Evolutionary conservation across 331 rosid species (phyloP).

Genomic region (Malus hybrid): DNA sequence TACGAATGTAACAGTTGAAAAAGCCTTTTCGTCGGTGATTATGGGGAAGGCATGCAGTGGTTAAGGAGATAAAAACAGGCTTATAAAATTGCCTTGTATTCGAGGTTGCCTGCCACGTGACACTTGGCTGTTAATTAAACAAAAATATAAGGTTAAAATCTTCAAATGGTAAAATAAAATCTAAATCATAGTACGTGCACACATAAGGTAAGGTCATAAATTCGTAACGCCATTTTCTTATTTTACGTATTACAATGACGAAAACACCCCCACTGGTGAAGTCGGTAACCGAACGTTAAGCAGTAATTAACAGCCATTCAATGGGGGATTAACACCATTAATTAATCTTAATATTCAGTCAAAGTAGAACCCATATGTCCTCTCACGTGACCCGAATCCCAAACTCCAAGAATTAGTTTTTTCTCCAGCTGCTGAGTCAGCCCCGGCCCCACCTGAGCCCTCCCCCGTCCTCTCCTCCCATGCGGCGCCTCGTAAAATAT

Average conservation of each 20-base stretch:
- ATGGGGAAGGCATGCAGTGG: slow-evolving; percentile 2
- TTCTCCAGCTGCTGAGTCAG: slow-evolving; percentile 16
- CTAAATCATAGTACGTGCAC: not conserved
- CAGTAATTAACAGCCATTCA: slow-evolving; percentile 3
- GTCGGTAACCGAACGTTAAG: not conserved
- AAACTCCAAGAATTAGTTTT: slow-evolving; percentile 6
- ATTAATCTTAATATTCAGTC: slow-evolving; percentile 29
- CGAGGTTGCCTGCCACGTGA: slow-evolving; percentile 46
- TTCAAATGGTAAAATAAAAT: slow-evolving; percentile 1
- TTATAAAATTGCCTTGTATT: slow-evolving; percentile 8
- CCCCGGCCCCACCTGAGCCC: slow-evolving; percentile 11
- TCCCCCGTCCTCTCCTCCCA: slow-evolving; percentile 22
- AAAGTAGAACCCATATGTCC: slow-evolving; percentile 46
- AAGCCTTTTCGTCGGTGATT: not conserved
- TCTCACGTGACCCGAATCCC: slow-evolving; percentile 63
- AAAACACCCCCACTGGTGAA: not conserved
- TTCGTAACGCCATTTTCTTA: not conserved
- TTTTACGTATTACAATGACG: not conserved
- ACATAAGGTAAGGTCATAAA: not conserved
- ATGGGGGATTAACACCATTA: slow-evolving; percentile 4
- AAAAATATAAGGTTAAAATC: not conserved
- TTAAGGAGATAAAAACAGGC: not conserved
- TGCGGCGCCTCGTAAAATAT: slow-evolving; percentile 28
- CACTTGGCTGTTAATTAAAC: slow-evolving; percentile 6
- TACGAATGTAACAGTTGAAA: not conserved